Percentiles rank a stretch among this genome's conserved stretches.
Evolutionary conservation across 441 rosid species (phyloP).

Genomic region (Rhodomyrtus psidioides): DNA sequence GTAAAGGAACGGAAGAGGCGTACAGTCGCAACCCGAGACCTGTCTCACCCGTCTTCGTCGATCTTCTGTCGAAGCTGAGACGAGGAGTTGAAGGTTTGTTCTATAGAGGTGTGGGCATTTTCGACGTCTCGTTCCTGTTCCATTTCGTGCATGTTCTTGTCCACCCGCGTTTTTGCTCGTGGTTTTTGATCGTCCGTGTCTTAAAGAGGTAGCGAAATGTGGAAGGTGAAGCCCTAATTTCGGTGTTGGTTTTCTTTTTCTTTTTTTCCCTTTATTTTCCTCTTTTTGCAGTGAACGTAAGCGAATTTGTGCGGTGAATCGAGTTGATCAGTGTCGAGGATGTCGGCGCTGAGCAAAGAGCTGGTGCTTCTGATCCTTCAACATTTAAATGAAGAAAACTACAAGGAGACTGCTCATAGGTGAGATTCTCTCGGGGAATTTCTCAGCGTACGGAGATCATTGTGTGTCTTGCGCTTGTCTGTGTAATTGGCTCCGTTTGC

Average conservation of each 20-base stretch:
- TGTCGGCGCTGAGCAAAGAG: neutral
- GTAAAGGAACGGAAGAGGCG: neutral
- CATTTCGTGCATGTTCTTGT: neutral
- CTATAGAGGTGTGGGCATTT: neutral
- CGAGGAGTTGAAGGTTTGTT: neutral
- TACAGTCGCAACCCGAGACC: neutral
- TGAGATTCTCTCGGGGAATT: neutral
- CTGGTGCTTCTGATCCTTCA: conserved; percentile 3
- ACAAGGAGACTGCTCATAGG: conserved; percentile 6
- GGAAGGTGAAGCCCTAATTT: neutral
- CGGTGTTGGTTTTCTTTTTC: no score
- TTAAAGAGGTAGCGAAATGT: neutral
- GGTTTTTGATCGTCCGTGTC: neutral
- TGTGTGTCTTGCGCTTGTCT: neutral
- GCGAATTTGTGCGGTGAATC: neutral
- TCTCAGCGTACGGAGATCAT: neutral
- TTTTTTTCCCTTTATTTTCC: fast-evolving
- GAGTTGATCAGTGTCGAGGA: neutral
- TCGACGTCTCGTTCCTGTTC: neutral
- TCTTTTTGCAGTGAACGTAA: neutral
- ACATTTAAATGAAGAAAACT: neutral
- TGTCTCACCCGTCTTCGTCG: neutral
- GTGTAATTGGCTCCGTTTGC: neutral
- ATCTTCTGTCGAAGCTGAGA: neutral
- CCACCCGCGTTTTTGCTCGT: neutral